Base-by-base conservation (phyloP, 192 early-diverging fungal genomes). In the Coemansia furcata region DNA sequence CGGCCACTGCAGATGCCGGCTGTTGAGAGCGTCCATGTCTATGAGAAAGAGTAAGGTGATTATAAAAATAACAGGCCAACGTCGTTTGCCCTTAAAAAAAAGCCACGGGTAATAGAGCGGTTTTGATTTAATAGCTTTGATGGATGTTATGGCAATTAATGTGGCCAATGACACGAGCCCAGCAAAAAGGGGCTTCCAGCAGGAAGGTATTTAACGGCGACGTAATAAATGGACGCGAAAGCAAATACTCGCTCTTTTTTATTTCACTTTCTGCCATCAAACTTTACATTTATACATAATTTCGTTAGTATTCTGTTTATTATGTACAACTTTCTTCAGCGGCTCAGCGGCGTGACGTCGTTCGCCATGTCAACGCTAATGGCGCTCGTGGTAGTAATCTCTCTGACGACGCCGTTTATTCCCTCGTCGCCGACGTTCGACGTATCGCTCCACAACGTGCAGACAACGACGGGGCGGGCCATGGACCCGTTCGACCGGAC, bases 261-360 rank as follows among this genome's bases (percentile, higher is more conserved):
- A 26, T 37, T 9, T 21, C 32, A 11, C 15, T 2, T 15, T 23
- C 3, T 49, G 58, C n/a, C 21, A 33, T 10, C n/a, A 10, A 14
- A 10, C 15, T 58, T 63, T 59, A 57, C 37, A 19, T 40, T 30
- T 62, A 50, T 50, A 35, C 44, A 15, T 63, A 30, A 29, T 62
- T 40, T 26, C 15, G 40, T 15, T n/a, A 11, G 26, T 42, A 4
- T 29, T 15, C 63, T 33, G 10, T n/a, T n/a, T 44, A 71, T 32
- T 32, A 83, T 83, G 80, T 78, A 83, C 72, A 83, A 83, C 52
- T 46, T 83, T 57, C 57, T 83, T n/a, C 80, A 83, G 62, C 76
- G 80, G 11, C 60, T 83, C 29, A 74, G 80, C 69, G 67, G 76
- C 30, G 59, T 83, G 33, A 74, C 75, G 52, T 83, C 80, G 68